phyloP scores from a whole-genome alignment of 1,139 yeast species.

The Sugiyamaella paludigena region DNA sequence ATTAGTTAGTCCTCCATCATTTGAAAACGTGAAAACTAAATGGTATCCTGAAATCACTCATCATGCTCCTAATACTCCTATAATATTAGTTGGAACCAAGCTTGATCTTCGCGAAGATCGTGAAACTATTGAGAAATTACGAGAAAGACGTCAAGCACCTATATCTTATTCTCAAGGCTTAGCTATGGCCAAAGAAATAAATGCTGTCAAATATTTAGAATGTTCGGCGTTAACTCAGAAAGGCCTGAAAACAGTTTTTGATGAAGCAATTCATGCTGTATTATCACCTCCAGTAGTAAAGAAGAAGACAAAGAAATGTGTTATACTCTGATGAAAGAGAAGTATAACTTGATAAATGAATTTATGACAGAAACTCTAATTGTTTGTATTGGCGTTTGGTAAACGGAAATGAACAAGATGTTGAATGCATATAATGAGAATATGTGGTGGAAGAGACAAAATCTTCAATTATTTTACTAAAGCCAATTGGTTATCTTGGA shows the following conservation, averaged over 20 bases:
- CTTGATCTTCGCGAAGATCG: conserved; percentile 81
- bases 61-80: conserved; percentile 78
- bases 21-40: conserved; percentile 62
- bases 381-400: too few species aligned
- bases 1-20: conserved; percentile 77
- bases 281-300: conserved; percentile 48
- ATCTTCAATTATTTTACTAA: too few species aligned
- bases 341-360: too few species aligned
- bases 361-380: too few species aligned
- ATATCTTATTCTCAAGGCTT: conserved; percentile 61
- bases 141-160: conserved; percentile 61
- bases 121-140: conserved; percentile 68
- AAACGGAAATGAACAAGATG: too few species aligned
- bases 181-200: conserved; percentile 66
- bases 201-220: conserved; percentile 72
- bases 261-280: conserved; percentile 72
- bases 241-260: conserved; percentile 75
- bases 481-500: too few species aligned
- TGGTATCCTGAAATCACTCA: conserved; percentile 91
- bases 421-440: too few species aligned
- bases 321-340: conserved; percentile 49
- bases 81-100: conserved; percentile 82
- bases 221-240: conserved; percentile 92
- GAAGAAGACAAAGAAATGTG: conserved; percentile 51
- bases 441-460: too few species aligned